Percentiles rank a stretch among this genome's conserved stretches.
Evolutionary conservation across 768 basidiomycete genomes (phyloP).

Genomic region (Boletus barrowsii): DNA sequence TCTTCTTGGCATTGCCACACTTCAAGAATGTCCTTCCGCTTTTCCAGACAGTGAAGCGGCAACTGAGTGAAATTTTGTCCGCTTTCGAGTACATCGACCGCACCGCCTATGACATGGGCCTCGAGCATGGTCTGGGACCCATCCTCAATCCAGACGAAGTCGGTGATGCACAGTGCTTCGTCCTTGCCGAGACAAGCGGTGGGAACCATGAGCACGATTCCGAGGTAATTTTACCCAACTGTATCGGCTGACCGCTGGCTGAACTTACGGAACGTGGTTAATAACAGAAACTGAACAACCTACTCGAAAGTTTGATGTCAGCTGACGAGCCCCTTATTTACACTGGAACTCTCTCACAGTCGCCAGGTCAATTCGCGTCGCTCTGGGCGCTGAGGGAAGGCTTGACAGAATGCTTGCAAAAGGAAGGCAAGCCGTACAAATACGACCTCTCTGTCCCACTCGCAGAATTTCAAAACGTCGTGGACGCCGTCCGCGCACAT

Average conservation of each 20-base stretch:
- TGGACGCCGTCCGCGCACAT: slow-evolving; percentile 74
- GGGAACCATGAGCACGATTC: slow-evolving; percentile 90
- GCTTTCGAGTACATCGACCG: slow-evolving; percentile 97
- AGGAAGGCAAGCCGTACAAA: slow-evolving; percentile 95
- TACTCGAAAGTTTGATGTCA: slow-evolving; percentile 76
- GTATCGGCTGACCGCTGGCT: slow-evolving; percentile 8
- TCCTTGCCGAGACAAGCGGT: slow-evolving; percentile 93
- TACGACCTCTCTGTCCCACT: slow-evolving; percentile 93
- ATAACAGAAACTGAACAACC: slow-evolving; percentile 76
- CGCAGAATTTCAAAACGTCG: slow-evolving; percentile 80
- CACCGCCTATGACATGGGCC: slow-evolving; percentile 77
- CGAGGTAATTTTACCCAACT: slow-evolving; percentile 52
- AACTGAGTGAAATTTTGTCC: slow-evolving; percentile 91
- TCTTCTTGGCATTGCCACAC: slow-evolving; percentile 83
- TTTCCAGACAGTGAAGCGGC: slow-evolving; percentile 74
- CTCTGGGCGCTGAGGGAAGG: slow-evolving; percentile 93
- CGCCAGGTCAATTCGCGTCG: slow-evolving; percentile 82
- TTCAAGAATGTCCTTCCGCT: slow-evolving; percentile 87
- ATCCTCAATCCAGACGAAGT: slow-evolving; percentile 73
- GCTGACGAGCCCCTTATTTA: slow-evolving; percentile 74
- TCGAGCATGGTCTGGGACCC: slow-evolving; percentile 78
- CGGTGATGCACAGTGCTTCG: slow-evolving; percentile 80
- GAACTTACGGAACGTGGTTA: not conserved
- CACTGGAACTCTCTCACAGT: slow-evolving; percentile 90
- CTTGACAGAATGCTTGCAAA: slow-evolving; percentile 87